A percentile compares a stretch with the other conserved stretches of the same genome.
Conservation (phyloP, 495 filamentous ascomycete genomes). For the Rhypophila decipiens region DNA sequence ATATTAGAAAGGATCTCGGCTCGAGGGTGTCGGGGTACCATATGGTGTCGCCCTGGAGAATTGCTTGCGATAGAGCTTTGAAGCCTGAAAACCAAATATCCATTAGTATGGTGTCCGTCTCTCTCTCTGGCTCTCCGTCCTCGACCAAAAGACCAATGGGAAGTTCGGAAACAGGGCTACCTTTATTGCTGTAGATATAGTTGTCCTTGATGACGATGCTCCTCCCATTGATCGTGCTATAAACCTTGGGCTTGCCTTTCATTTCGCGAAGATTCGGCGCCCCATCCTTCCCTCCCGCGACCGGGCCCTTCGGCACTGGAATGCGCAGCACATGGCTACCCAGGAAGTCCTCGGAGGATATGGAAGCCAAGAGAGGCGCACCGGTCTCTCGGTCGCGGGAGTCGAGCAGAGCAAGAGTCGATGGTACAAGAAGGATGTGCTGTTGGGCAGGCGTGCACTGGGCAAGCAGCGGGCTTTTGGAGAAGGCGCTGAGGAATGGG, state of each 20-base stretch:
- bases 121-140: neutral
- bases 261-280: constrained; percentile 73
- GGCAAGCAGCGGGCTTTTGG: constrained; percentile 84
- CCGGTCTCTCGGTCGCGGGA: constrained; percentile 85
- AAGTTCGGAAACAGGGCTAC: constrained; percentile 44
- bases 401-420: constrained; percentile 81
- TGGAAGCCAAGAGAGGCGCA: constrained; percentile 69
- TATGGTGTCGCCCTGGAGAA: constrained; percentile 76
- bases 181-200: constrained; percentile 93
- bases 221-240: constrained; percentile 84
- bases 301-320: constrained; percentile 48
- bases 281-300: constrained; percentile 60
- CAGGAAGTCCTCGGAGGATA: constrained; percentile 86
- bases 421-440: constrained; percentile 91
- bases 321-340: constrained; percentile 94
- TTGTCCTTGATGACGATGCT: constrained; percentile 93
- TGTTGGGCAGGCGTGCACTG: constrained; percentile 91
- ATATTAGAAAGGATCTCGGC: constrained; percentile 86
- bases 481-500: constrained; percentile 96
- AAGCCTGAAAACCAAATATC: constrained; percentile 56
- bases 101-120: constrained; percentile 5
- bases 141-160: too few species aligned
- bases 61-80: constrained; percentile 83
- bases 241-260: constrained; percentile 88
- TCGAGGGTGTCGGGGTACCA: constrained; percentile 82